A percentile compares a stretch with the other conserved stretches of the same genome.
Conservation (phyloP, 345 rosid genomes). For the Eutrema japonicum region DNA sequence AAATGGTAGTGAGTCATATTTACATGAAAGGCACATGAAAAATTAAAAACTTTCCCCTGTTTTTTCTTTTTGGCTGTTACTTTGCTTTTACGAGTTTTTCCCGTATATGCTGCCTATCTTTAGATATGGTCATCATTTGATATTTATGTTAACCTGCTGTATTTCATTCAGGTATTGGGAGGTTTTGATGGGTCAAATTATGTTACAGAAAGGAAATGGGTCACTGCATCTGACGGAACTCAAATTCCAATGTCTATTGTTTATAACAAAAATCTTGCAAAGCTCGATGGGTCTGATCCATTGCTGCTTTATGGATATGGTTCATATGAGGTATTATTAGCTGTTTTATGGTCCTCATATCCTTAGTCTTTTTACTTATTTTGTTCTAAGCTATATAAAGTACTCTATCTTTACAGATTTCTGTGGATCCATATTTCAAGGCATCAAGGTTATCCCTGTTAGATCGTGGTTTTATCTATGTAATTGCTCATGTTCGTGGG, state of each 20-base stretch:
- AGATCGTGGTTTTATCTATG: constrained; percentile 89
- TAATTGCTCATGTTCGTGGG: constrained; percentile 92
- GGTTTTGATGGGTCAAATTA: constrained; percentile 84
- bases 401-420: constrained; percentile 49
- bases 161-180: constrained; percentile 71
- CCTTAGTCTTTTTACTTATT: not conserved
- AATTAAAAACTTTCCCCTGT: not conserved
- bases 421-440: constrained; percentile 74
- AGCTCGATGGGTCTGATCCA: constrained; percentile 85
- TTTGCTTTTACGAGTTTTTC: not conserved
- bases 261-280: constrained; percentile 70
- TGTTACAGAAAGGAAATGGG: constrained; percentile 87
- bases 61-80: not conserved
- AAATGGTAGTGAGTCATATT: not conserved
- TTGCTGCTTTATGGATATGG: constrained; percentile 89
- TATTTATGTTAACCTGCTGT: constrained; percentile 16
- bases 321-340: constrained; percentile 82
- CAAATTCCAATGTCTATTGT: constrained; percentile 83
- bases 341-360: constrained; percentile 12
- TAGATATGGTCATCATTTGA: not conserved
- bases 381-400: constrained; percentile 23
- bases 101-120: constrained; percentile 5
- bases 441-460: constrained; percentile 76
- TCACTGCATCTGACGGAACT: constrained; percentile 81
- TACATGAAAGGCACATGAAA: constrained; percentile 1